Evolutionary conservation across 768 basidiomycete genomes (phyloP).

Genomic region (Leucocoprinus leucothites): DNA sequence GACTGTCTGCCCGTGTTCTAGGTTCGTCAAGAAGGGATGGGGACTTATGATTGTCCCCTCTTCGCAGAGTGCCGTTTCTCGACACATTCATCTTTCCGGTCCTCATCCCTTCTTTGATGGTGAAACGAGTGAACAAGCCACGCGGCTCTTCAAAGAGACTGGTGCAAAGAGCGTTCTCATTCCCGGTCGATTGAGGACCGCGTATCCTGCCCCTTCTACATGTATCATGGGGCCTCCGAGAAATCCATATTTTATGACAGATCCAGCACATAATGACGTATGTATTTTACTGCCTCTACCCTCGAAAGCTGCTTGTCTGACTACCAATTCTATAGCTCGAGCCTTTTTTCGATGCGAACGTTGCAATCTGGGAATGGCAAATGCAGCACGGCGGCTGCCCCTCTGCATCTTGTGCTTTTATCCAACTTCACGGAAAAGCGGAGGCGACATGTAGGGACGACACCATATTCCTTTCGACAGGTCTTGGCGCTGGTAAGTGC

Average conservation of each 20-base stretch:
- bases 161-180: slow-evolving; percentile 40
- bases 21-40: slow-evolving; percentile 31
- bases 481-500: slow-evolving; percentile 37
- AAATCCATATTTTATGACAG: slow-evolving; percentile 38
- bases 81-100: slow-evolving; percentile 39
- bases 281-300: slow-evolving; percentile 3
- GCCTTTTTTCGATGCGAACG: slow-evolving; percentile 40
- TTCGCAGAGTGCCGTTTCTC: slow-evolving; percentile 19
- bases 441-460: slow-evolving; percentile 33
- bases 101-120: slow-evolving; percentile 42
- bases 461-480: slow-evolving; percentile 42
- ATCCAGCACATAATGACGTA: slow-evolving; percentile 45
- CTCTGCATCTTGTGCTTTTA: slow-evolving; percentile 35
- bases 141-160: slow-evolving; percentile 33
- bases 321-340: slow-evolving; percentile 28
- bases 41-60: slow-evolving; percentile 31
- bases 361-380: slow-evolving; percentile 39
- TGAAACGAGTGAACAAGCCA: slow-evolving; percentile 37
- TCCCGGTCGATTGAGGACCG: slow-evolving; percentile 34
- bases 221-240: slow-evolving; percentile 26
- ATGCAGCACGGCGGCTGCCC: slow-evolving; percentile 33
- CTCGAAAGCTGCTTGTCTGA: background rate
- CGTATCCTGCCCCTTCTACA: slow-evolving; percentile 27
- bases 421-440: slow-evolving; percentile 48
- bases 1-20: slow-evolving; percentile 13